Base-by-base conservation (phyloP, 2,329 filamentous ascomycete species). In the Hymenoscyphus occultus region DNA sequence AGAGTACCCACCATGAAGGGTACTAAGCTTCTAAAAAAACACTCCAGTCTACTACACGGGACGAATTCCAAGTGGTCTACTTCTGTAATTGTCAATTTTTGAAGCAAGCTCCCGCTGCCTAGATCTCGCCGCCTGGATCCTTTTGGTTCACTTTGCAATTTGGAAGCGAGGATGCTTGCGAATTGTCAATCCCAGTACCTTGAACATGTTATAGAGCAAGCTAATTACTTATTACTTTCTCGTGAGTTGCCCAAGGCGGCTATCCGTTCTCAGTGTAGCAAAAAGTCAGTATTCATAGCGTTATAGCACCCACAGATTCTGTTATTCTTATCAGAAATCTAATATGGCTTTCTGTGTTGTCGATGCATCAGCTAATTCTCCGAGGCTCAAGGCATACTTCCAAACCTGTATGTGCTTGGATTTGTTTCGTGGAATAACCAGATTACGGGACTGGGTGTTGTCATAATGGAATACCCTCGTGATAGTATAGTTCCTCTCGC, bases 31-130 rank as follows among this genome's bases (percentile, higher is more conserved):
- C 28, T 28, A 32, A 1, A 35, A 19, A 42, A 60, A 22, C 19
- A 42, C 22, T 40, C 39, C 35, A 45, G 35, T 57, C 58, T 19
- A 60, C 45, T 40, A 31, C 58, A 60, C 39, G 58, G 58, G 22
- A 60, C 22, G 32, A 40, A 19, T 39, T 60, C 58, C 58, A 60
- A 60, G 39, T 60, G 58, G 58, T 60, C 58, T 57, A 22, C 12
- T 28, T 51, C 28, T 57, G 12, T 35, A 7, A 35, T 57, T 57
- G 2, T 4, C 28, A 9, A 6, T 57, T n/a, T 39, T 39, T 13
- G 14, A 35, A 57, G 28, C 54, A 28, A 13, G 16, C 28, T 39
- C 31, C 54, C 22, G 28, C 31, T 13, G 31, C 54, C 31, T 35
- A 6, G 13, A 22, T 22, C 45, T 22, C n/a, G 45, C 45, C 22